Base-by-base conservation (phyloP, 768 basidiomycete genomes). In the Amanita brunnescens region DNA sequence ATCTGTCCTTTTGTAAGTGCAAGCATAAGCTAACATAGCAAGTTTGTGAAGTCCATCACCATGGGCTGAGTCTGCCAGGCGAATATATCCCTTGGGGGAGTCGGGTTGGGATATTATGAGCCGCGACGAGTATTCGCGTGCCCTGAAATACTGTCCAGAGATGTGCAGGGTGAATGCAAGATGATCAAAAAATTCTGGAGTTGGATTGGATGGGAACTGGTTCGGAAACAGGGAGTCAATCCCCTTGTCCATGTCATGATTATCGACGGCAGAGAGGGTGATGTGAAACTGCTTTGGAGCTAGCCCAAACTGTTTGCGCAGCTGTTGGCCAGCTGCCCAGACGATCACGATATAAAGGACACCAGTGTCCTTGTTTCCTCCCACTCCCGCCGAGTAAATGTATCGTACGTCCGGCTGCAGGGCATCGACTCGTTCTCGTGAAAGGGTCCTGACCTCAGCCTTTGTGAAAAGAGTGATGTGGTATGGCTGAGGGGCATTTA, bases 201-300 rank as follows among this genome's bases (percentile, higher is more conserved):
- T 53, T 14, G 69, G 64, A n/a, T 47, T 16, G 12, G 52, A 46
- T n/a, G 52, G 49, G 42, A 67, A 61, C 40, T 72, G 67, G 2
- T 57, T 63, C 2, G 65, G 66, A 20, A 80, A 55, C 1, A 81
- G 67, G 0, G 77, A 72, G 26, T 66, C 56, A 39, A 78, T 58
- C 6, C 76, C 73, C 58, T 78, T 79, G 61, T 76, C 70, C 51
- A 76, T 59, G 42, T 67, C 66, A 55, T 73, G 71, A 34, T 70
- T 62, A 56, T 77, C 72, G 8, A 58, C 56, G 7, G 54, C 47
- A 10, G 76, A 72, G 9, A 81, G 64, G 6, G 73, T 74, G 57
- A 80, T 73, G 58, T 80, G 75, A 56, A 81, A 81, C n/a, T 78
- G 66, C 59, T 75, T 77, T 3, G 74, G 71, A 16, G 72, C 66